Evolutionary conservation across 306 rosid genomes (phyloP).

Genomic region (Cotoneaster glaucophyllus): DNA sequence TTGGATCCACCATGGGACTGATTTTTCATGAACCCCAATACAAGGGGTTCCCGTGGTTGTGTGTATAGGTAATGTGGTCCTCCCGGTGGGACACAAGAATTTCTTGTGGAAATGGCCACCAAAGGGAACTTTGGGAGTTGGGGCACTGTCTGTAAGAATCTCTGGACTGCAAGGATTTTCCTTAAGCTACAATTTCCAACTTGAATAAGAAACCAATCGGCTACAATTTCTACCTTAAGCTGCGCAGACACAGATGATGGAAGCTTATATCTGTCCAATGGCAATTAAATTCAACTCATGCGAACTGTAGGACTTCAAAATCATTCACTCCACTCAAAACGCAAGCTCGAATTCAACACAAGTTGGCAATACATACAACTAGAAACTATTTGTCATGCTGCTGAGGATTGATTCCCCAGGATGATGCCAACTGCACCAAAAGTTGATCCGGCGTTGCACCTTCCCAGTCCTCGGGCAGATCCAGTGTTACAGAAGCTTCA

Average conservation of each 20-base stretch:
- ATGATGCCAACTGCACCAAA: conserved; percentile 73
- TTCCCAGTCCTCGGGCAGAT: conserved; percentile 84
- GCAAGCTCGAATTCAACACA: not conserved
- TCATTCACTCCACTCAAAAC: conserved; percentile 5
- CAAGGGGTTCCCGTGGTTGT: not conserved
- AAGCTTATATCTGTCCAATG: not conserved
- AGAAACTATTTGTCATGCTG: conserved; percentile 45
- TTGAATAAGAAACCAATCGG: not conserved
- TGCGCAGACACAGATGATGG: not conserved
- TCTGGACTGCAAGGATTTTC: not conserved
- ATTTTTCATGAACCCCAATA: not conserved
- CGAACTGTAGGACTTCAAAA: conserved; percentile 5
- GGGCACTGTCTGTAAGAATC: no score
- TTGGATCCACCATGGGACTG: not conserved
- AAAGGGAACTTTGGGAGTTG: no score
- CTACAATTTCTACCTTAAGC: not conserved
- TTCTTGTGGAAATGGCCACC: no score
- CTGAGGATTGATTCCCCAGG: conserved; percentile 79
- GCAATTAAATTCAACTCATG: not conserved
- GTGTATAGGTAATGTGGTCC: no score
- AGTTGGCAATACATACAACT: not conserved
- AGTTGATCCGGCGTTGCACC: conserved; percentile 77
- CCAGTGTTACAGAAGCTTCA: conserved; percentile 67
- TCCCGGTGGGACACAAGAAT: no score
- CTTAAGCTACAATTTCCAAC: not conserved